Evolutionary conservation across 805 yeast genomes (phyloP).

Genomic region (Myxozyma sirexii): DNA sequence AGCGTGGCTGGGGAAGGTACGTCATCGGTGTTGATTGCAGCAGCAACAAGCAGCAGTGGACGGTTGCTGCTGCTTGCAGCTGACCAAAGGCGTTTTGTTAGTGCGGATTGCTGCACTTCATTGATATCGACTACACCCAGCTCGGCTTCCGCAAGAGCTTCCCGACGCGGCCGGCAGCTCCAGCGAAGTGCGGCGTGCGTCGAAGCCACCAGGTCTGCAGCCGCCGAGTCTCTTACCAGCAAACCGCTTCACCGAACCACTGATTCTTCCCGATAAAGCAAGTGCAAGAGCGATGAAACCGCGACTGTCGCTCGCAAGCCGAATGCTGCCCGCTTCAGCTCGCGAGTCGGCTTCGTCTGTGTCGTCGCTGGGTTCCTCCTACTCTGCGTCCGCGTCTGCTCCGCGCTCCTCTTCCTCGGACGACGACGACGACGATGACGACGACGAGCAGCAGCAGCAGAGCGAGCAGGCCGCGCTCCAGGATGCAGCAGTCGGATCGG

Average conservation of each 20-base stretch:
- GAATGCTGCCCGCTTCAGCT: neutral
- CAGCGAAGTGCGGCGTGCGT: neutral
- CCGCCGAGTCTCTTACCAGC: too few relatives aligned
- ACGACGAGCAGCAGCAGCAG: neutral
- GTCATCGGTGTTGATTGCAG: too few relatives aligned
- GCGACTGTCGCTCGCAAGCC: conserved; percentile 3
- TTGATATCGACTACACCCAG: too few relatives aligned
- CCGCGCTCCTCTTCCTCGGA: conserved; percentile 10
- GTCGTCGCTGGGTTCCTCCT: conserved; percentile 11
- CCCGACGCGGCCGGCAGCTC: too few relatives aligned
- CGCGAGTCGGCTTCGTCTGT: conserved; percentile 13
- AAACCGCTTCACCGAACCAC: too few relatives aligned
- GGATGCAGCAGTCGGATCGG: neutral
- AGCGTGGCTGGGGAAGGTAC: too few relatives aligned
- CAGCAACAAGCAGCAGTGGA: too few relatives aligned
- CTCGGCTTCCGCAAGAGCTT: too few relatives aligned
- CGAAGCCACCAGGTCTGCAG: neutral
- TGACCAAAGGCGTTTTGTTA: too few relatives aligned
- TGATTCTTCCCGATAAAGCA: too few relatives aligned
- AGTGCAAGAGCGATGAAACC: conserved; percentile 2
- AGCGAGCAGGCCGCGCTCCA: neutral
- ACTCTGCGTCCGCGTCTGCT: conserved; percentile 5
- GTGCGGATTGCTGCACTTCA: too few relatives aligned
- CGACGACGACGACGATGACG: conserved; percentile 9
- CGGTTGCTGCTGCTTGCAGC: too few relatives aligned